Evolutionary conservation across 129 eudicot species (phyloP).

Genomic region (Chrysanthemum lavandulifolium): DNA sequence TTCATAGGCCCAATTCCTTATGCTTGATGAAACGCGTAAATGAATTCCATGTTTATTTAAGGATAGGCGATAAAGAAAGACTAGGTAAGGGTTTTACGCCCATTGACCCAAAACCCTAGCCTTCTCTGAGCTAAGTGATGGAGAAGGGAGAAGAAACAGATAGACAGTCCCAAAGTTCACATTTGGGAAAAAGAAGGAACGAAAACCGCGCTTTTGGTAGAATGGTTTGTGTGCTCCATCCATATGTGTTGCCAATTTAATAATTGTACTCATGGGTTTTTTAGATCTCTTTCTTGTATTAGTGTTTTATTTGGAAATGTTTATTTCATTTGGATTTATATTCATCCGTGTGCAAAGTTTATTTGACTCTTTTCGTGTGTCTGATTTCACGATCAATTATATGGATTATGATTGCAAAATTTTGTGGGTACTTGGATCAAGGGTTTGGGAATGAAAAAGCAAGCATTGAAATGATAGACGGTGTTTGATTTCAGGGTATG

Average conservation of each 20-base stretch:
- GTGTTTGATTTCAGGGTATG: no score
- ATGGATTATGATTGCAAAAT: background rate
- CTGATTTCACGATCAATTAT: background rate
- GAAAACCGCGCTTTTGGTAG: constrained; percentile 16
- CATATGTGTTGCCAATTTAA: constrained; percentile 6
- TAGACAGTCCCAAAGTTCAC: constrained; percentile 19
- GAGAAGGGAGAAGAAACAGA: constrained; percentile 20
- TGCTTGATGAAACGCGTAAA: constrained; percentile 12
- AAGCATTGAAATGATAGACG: no score
- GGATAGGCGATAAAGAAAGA: background rate
- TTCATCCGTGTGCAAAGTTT: constrained; percentile 3
- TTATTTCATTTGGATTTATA: constrained; percentile 6
- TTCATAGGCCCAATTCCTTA: constrained; percentile 26
- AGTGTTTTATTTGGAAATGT: constrained; percentile 8
- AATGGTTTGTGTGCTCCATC: constrained; percentile 30
- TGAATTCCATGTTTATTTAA: background rate
- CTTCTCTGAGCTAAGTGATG: constrained; percentile 21
- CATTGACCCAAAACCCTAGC: constrained; percentile 15
- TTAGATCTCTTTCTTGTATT: background rate
- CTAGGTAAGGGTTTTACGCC: constrained; percentile 3
- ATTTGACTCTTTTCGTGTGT: background rate
- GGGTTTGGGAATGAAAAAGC: no score
- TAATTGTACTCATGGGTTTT: constrained; percentile 11
- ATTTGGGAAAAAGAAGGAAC: constrained; percentile 21
- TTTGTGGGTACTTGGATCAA: background rate